Percentiles rank a stretch among this genome's conserved stretches.
Conservation (phyloP, 306 rosid species). For the Cyamopsis tetragonoloba region DNA sequence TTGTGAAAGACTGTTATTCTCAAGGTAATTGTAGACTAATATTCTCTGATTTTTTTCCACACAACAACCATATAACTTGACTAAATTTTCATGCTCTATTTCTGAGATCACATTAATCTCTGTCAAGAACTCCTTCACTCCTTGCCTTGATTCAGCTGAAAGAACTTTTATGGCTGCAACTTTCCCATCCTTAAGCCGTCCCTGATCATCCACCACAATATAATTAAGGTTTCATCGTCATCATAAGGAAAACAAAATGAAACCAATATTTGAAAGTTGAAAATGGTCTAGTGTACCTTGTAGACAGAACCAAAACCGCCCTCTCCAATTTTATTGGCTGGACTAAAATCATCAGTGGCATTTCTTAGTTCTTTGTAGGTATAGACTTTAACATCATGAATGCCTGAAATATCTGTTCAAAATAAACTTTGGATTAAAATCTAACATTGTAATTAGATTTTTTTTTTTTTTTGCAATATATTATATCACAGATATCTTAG, state of each 20-base stretch:
- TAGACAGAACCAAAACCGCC: conserved; percentile 98
- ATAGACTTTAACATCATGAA: conserved; percentile 61
- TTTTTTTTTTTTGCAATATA: conserved; percentile 15
- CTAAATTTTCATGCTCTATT: conserved; percentile 86
- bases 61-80: conserved; percentile 86
- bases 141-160: conserved; percentile 86
- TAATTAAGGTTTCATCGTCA: conserved; percentile 16
- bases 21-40: conserved; percentile 92
- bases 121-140: conserved; percentile 87
- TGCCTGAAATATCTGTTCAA: conserved; percentile 54
- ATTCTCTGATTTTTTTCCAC: conserved; percentile 71
- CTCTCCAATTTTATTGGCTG: conserved; percentile 82
- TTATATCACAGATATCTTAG: conserved; percentile 1
- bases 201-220: conserved; percentile 49
- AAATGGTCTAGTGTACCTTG: conserved; percentile 52
- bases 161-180: conserved; percentile 94
- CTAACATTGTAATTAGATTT: neutral
- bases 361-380: conserved; percentile 59
- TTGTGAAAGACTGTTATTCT: conserved; percentile 83
- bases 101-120: conserved; percentile 85
- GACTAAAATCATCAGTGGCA: conserved; percentile 74
- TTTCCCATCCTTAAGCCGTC: conserved; percentile 74
- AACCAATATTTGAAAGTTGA: neutral
- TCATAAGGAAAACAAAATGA: conserved; percentile 11
- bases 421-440: conserved; percentile 16